Evolutionary conservation across 2,329 filamentous ascomycete genomes (phyloP), one percentile per base, ranked within the genome.

Genomic region (Microdochium paspali): DNA sequence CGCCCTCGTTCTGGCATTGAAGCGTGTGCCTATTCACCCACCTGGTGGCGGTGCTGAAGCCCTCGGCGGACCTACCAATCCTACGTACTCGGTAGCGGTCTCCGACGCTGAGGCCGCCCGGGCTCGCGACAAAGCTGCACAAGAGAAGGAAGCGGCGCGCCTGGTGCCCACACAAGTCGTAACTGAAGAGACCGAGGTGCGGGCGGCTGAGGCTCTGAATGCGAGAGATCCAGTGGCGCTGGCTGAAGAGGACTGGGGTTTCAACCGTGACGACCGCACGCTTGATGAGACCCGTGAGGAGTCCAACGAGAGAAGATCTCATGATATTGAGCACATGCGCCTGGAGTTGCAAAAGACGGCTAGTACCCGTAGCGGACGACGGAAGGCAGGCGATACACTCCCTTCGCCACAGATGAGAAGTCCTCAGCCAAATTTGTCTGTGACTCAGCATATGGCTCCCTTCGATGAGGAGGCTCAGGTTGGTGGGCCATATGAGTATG

Each of bases 1-100:
- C 61, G 93, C 93, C 1, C 73, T 98, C 49, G 84, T 93, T 4
- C 67, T 90, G 9, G 90, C 91, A 3, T 71, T 96, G 49, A 87
- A 89, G 67, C 90, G 85, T 68, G 77, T 98, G 18, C 91, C 90
- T 10, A 91, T 98, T 60, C 78, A 88, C 56, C 82, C 73, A 20
- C 91, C 91, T 48, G 90, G 85, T 35, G 90, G 85, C 50, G 87
- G 83, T 48, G 70, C 69, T 48, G 78, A 82, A 48, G 54, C 73
- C 31, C 68, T 83, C 2, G 82, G 82, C 49, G 79, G 77, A 35
- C 77, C 86, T 5, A 80, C 74, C 26, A 93, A 94, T 65, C 90
- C 90, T 1, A 72, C 80, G 5, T 95, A 93, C 71, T 85, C 84
- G 18, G 90, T 96, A 20, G 64, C 83, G 6, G 83, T 95, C 45